These are phyloP conservation scores for Fusarium buharicum DNA, from an alignment of 2,329 filamentous ascomycete genomes.

Conservation along the genomic window DNA sequence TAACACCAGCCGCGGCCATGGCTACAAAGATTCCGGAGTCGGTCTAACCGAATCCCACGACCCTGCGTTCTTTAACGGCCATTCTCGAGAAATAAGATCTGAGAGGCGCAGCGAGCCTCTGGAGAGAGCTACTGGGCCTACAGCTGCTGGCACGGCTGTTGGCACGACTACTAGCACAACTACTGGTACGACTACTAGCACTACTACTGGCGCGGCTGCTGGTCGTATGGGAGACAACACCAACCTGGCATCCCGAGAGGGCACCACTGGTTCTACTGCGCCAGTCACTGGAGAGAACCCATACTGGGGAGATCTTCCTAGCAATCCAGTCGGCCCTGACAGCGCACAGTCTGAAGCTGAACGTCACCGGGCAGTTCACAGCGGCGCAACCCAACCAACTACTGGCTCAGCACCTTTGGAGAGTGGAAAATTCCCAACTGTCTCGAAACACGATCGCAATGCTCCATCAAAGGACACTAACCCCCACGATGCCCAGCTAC, in stretches of 20 bases:
- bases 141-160: neutral
- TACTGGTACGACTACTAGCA: neutral
- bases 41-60: slow-evolving; percentile 18
- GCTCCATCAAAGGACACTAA: neutral
- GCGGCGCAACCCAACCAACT: neutral
- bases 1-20: slow-evolving; percentile 14
- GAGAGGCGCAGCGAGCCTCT: slow-evolving; percentile 11
- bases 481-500: slow-evolving; percentile 6
- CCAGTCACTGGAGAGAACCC: slow-evolving; percentile 24
- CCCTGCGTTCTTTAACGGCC: neutral
- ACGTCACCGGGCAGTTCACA: slow-evolving; percentile 14
- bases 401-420: slow-evolving; percentile 2
- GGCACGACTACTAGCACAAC: too few relatives aligned
- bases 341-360: slow-evolving; percentile 20
- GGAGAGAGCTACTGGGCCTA: slow-evolving; percentile 1
- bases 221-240: neutral
- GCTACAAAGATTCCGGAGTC: slow-evolving; percentile 27
- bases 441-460: slow-evolving; percentile 1
- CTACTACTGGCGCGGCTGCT: neutral
- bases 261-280: neutral
- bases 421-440: slow-evolving; percentile 5
- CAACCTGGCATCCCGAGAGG: neutral
- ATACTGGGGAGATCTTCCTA: slow-evolving; percentile 37
- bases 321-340: slow-evolving; percentile 24
- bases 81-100: neutral